These are phyloP conservation scores for Tuber magnatum DNA, from an alignment of 495 filamentous ascomycete species.

Conservation along the genomic window DNA sequence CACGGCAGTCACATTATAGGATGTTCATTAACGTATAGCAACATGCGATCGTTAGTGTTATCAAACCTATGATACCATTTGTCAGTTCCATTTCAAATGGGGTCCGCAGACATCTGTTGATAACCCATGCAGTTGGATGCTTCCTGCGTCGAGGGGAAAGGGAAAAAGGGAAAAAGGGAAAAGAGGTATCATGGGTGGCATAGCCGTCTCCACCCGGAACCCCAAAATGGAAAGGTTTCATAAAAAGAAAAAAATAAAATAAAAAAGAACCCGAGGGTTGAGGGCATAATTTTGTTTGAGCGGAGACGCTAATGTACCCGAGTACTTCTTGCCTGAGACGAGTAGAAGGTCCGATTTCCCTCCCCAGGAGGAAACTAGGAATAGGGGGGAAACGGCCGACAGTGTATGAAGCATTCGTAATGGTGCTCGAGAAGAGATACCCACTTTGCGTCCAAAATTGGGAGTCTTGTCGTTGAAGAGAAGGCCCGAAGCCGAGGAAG, in stretches of 20 bases:
- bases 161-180: not conserved
- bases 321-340: not conserved
- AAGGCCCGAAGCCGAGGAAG: not conserved
- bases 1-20: constrained; percentile 12
- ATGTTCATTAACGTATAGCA: constrained; percentile 32
- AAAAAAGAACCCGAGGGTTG: not conserved
- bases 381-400: not conserved
- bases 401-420: not conserved
- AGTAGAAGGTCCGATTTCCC: not conserved
- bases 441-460: not conserved
- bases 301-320: not conserved
- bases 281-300: not conserved
- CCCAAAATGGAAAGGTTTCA: no score
- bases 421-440: not conserved
- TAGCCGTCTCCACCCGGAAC: not conserved
- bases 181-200: not conserved
- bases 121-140: not conserved
- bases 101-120: not conserved
- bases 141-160: not conserved
- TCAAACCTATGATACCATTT: constrained; percentile 26
- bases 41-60: constrained; percentile 34
- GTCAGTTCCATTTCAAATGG: constrained; percentile 23
- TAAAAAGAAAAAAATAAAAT: no score
- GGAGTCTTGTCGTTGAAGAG: not conserved
- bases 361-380: not conserved